Conservation (phyloP, 148 eudicot species). For the Rheum nobile region DNA sequence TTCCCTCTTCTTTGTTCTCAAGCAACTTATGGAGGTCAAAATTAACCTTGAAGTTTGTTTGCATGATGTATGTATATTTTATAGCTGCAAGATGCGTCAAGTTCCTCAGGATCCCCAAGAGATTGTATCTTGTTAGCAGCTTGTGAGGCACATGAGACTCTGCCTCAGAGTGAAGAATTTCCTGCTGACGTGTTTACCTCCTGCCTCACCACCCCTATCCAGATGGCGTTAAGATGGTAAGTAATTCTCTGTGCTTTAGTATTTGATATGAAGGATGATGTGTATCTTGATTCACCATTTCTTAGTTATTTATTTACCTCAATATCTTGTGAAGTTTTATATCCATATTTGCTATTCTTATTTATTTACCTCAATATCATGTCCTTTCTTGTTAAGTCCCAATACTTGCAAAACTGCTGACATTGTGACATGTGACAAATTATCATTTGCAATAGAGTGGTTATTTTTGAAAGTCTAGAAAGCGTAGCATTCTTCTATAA, state of each 20-base stretch:
- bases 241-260: not conserved
- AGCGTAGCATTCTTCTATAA: not conserved
- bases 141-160: conserved; percentile 91
- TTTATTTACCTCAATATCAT: not conserved
- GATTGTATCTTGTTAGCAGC: conserved; percentile 97
- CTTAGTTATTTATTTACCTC: not conserved
- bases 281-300: not conserved
- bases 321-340: not conserved
- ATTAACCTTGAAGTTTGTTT: conserved; percentile 1
- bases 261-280: not conserved
- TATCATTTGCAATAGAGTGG: not conserved
- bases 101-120: conserved; percentile 50
- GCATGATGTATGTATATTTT: not conserved
- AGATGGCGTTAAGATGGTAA: conserved; percentile 97
- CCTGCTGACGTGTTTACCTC: conserved; percentile 98
- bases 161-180: conserved; percentile 93
- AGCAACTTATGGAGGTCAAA: not conserved
- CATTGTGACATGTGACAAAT: not conserved
- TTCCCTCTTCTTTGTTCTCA: not conserved
- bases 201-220: conserved; percentile 94
- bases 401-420: not conserved
- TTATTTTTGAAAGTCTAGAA: not conserved
- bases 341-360: not conserved
- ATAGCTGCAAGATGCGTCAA: conserved; percentile 65
- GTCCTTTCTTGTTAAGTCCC: not conserved